phyloP scores from a whole-genome alignment of 2,329 filamentous ascomycete species.

The Helotiales sp. region DNA sequence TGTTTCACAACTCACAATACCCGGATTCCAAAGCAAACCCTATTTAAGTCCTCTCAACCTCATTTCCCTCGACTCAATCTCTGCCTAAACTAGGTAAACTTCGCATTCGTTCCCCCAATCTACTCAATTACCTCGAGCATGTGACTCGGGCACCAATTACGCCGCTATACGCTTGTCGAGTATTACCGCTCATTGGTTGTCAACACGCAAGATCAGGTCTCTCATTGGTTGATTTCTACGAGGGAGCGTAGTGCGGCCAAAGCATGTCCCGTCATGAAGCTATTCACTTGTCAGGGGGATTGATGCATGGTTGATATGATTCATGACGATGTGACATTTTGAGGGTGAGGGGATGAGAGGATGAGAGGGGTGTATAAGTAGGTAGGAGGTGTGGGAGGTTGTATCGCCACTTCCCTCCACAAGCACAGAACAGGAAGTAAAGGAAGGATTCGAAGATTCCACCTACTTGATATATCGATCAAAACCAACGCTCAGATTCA shows the following conservation, averaged over 20 bases:
- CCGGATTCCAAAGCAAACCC: too few species aligned
- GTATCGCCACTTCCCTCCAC: background rate
- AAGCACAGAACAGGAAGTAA: too few species aligned
- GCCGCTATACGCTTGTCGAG: background rate
- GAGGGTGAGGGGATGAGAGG: background rate
- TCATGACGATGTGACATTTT: background rate
- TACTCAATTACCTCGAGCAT: background rate
- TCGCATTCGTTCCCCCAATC: background rate
- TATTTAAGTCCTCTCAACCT: too few species aligned
- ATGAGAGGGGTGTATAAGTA: background rate
- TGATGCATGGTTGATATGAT: background rate
- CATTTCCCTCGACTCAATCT: too few species aligned
- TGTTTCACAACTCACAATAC: too few species aligned
- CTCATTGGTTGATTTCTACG: background rate
- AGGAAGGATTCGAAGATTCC: too few species aligned
- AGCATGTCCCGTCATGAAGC: background rate
- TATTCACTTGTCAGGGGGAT: background rate
- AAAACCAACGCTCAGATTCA: too few species aligned
- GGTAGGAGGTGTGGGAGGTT: background rate
- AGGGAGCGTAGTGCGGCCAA: background rate
- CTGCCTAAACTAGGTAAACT: too few species aligned
- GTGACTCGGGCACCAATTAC: constrained; percentile 1
- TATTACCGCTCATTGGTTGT: background rate
- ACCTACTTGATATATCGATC: too few species aligned
- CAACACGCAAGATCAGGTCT: too few species aligned